Evolutionary conservation across 129 eudicot species (phyloP), one percentile per base, ranked within the genome.

Genomic region (Deinandra increscens): DNA sequence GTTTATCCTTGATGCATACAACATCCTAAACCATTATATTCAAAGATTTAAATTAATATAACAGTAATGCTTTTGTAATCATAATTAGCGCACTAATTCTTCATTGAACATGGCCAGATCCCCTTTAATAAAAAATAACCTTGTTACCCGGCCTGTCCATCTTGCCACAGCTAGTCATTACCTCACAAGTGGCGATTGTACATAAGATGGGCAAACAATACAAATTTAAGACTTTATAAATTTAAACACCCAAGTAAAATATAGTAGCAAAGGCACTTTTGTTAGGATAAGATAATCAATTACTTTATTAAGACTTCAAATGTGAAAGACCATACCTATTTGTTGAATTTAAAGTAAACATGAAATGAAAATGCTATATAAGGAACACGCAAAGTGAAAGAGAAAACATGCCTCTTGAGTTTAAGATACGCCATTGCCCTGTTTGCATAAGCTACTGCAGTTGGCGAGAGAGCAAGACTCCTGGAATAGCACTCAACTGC

Each of bases 371-470:
- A 54, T 54, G 7, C 14, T 20, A 22, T 54, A 54, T 54, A 20
- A 22, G 10, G 14, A 54, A 23, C 15, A 54, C 9, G 7, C 6
- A 8, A 9, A 20, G 60, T 10, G 7, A 70, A 67, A 63, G 43
- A 29, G 29, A 63, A 31, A 76, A 46, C 78, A 58, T 76, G 75
- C 99, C 97, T 89, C 72, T 77, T 87, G 23, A 93, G 80, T 82
- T 89, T 93, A 45, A 93, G 84, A 73, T 84, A 93, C 34, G 99
- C 95, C 99, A 93, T 93, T 83, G 97, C 99, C 66, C 99, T 87
- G 67, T 93, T 93, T 46, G 99, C 99, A 82, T 93, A 87, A 56
- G 95, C 85, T 72, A 93, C 99, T 60, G 97, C 95, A 63, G 97
- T 93, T 56, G 99, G 99, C 34, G 95, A 93, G 38, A 93, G 58